Conservation (phyloP, 73 alveolate species). For the Tetrahymena malaccensis region DNA sequence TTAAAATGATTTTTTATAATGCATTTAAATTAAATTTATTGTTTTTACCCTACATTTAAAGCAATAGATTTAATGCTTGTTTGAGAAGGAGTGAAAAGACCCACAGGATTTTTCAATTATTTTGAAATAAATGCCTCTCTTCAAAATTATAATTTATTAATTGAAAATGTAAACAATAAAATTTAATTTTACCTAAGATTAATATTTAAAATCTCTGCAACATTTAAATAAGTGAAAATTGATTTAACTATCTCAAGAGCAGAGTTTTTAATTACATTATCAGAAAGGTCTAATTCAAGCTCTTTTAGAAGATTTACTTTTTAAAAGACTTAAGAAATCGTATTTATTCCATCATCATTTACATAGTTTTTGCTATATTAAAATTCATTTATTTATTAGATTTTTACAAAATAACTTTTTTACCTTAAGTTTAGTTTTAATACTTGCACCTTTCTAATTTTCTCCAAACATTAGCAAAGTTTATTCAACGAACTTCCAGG, state of each 20-base stretch:
- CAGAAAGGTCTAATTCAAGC: background rate
- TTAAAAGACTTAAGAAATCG: background rate
- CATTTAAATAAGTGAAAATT: background rate
- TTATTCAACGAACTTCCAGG: background rate
- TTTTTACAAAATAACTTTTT: background rate
- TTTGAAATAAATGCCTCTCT: background rate
- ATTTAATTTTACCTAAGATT: background rate
- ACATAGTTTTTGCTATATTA: background rate
- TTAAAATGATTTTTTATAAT: background rate
- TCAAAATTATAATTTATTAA: background rate
- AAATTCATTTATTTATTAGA: background rate
- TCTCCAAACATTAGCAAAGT: background rate
- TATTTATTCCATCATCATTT: background rate
- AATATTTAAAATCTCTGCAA: background rate
- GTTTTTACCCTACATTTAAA: background rate
- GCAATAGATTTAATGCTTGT: background rate
- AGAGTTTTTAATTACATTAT: background rate
- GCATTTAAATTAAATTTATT: background rate
- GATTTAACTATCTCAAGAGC: background rate
- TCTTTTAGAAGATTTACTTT: background rate
- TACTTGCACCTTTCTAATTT: background rate
- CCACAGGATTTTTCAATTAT: background rate
- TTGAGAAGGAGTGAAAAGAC: background rate
- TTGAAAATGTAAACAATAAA: background rate
- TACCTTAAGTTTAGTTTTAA: background rate